Evolutionary conservation across 495 filamentous ascomycete species (phyloP).

Genomic region (Penicillium atrosanguineum): DNA sequence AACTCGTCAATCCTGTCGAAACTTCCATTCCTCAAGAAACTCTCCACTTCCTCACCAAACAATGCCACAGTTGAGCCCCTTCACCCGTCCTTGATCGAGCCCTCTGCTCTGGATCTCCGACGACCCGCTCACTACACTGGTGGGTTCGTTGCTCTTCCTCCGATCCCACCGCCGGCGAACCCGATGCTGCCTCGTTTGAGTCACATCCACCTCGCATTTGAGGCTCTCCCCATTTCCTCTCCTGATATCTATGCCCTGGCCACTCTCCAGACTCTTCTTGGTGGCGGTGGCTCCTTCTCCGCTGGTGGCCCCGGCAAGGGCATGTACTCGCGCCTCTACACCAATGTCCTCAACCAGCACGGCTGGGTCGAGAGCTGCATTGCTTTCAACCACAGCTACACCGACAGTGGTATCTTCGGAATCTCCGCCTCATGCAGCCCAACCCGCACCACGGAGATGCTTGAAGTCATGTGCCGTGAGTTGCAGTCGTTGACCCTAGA

Average conservation of each 20-base stretch:
- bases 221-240: constrained; percentile 86
- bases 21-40: constrained; percentile 89
- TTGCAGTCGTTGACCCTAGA: constrained; percentile 74
- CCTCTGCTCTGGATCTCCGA: constrained; percentile 53
- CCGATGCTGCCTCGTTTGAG: constrained; percentile 78
- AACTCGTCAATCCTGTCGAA: constrained; percentile 67
- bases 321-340: constrained; percentile 97
- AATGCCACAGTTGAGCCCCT: constrained; percentile 53
- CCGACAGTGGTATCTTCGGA: constrained; percentile 90
- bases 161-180: constrained; percentile 71
- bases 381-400: constrained; percentile 96
- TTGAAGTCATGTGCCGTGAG: constrained; percentile 92
- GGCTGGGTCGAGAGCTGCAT: constrained; percentile 95
- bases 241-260: constrained; percentile 95
- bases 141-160: constrained; percentile 81
- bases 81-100: constrained; percentile 43
- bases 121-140: constrained; percentile 86
- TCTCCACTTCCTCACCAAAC: constrained; percentile 68
- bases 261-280: constrained; percentile 93
- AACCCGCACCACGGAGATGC: constrained; percentile 69
- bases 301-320: constrained; percentile 97
- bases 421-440: constrained; percentile 86
- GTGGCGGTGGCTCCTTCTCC: constrained; percentile 95
- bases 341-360: constrained; percentile 95
- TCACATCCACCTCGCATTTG: constrained; percentile 92